Conservation (phyloP, 2,329 filamentous ascomycete species). For the Trichoderma sp. region DNA sequence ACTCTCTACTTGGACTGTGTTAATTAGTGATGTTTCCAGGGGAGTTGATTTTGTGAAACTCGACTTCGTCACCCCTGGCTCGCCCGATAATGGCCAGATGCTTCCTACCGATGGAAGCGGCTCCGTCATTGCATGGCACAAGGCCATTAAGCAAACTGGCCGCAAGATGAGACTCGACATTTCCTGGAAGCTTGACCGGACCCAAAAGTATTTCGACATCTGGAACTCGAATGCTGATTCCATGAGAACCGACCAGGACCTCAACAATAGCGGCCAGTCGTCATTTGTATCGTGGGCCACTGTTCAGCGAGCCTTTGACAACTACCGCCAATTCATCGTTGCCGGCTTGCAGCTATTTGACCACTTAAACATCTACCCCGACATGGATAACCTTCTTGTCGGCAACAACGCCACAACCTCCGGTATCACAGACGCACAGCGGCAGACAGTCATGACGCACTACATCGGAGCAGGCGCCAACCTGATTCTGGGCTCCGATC, state of each 20-base stretch:
- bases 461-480: constrained; percentile 33
- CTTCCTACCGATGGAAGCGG: constrained; percentile 31
- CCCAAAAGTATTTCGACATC: constrained; percentile 30
- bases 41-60: constrained; percentile 33
- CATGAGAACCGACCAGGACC: constrained; percentile 34
- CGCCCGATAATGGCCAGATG: constrained; percentile 32
- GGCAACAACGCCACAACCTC: constrained; percentile 29
- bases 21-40: constrained; percentile 21
- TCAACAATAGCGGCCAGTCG: constrained; percentile 30
- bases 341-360: constrained; percentile 30
- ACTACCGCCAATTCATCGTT: constrained; percentile 33
- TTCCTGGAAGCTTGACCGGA: constrained; percentile 34
- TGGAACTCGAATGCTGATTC: constrained; percentile 32
- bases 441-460: constrained; percentile 33
- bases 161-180: constrained; percentile 33
- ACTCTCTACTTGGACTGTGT: background rate
- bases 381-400: constrained; percentile 32
- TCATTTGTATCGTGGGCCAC: constrained; percentile 29
- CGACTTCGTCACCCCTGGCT: constrained; percentile 33
- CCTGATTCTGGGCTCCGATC: constrained; percentile 31
- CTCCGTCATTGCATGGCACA: constrained; percentile 31
- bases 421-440: constrained; percentile 31
- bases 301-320: constrained; percentile 32
- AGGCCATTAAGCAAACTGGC: constrained; percentile 30
- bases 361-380: constrained; percentile 30